Percentiles rank a stretch among this genome's conserved stretches.
These are phyloP conservation scores for Fusarium newnesense DNA, from an alignment of 2,329 filamentous ascomycete genomes.

Conservation along the genomic window DNA sequence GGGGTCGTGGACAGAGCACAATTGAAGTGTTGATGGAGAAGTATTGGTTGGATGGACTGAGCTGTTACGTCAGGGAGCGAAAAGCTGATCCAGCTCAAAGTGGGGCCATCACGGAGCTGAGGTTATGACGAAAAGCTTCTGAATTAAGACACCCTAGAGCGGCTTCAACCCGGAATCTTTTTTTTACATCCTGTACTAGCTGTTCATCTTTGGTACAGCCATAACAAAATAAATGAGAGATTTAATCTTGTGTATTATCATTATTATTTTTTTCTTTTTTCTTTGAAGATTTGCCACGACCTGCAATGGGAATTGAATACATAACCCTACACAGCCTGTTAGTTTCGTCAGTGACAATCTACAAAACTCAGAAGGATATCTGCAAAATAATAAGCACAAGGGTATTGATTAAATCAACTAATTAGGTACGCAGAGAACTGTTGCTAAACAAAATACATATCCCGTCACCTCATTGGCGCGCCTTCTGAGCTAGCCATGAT, in stretches of 20 bases:
- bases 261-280: too few species aligned
- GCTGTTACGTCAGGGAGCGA: slow-evolving; percentile 31
- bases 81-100: slow-evolving; percentile 17
- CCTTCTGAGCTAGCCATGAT: not conserved
- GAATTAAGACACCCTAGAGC: not conserved
- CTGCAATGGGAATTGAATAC: too few species aligned
- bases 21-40: not conserved
- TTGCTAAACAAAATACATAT: rapidly evolving
- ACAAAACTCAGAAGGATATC: too few species aligned
- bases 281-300: too few species aligned
- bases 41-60: not conserved
- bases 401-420: rapidly evolving
- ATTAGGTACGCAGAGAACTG: rapidly evolving
- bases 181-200: rapidly evolving
- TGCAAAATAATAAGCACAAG: too few species aligned
- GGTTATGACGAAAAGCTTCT: not conserved
- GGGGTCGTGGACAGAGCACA: too few species aligned
- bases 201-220: rapidly evolving
- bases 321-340: too few species aligned
- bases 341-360: too few species aligned
- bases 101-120: slow-evolving; percentile 3
- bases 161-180: rapidly evolving
- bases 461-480: not conserved
- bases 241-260: not conserved
- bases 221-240: not conserved